Evolutionary conservation across 305 asterid genomes (phyloP).

Genomic region (Solanum hybrid): DNA sequence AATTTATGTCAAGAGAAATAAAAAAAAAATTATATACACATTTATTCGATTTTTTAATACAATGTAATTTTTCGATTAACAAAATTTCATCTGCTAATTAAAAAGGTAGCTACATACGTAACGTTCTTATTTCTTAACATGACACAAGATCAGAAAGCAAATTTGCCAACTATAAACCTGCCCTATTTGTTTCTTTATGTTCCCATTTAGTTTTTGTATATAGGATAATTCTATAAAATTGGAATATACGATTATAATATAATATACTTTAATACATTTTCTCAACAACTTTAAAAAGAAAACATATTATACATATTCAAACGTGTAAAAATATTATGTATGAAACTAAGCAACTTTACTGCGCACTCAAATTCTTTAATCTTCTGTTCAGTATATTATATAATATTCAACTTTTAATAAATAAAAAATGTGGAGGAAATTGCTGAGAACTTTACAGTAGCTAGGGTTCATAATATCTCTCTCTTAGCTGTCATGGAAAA

Average conservation of each 20-base stretch:
- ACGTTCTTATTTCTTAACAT: not conserved
- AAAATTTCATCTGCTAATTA: not conserved
- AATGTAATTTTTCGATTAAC: not conserved
- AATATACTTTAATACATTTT: not conserved
- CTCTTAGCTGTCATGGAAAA: conserved; percentile 1
- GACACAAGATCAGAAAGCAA: not conserved
- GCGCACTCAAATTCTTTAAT: conserved; percentile 1
- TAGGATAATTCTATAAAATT: not conserved
- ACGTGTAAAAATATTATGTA: not conserved
- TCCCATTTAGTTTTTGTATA: not conserved
- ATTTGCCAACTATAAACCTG: not conserved
- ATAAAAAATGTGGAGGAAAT: not conserved
- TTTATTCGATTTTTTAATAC: not conserved
- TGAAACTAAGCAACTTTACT: not conserved
- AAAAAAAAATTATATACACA: not conserved
- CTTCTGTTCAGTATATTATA: not conserved
- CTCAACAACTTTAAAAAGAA: not conserved
- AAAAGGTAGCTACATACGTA: not conserved
- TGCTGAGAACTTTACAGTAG: conserved; percentile 1
- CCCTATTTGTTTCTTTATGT: not conserved
- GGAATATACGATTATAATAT: not conserved
- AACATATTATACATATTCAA: not conserved
- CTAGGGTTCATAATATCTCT: not conserved
- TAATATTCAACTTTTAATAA: not conserved
- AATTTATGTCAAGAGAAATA: not conserved